Conservation (phyloP, 2,329 filamentous ascomycete genomes). For the Paecilomyces formosus region DNA sequence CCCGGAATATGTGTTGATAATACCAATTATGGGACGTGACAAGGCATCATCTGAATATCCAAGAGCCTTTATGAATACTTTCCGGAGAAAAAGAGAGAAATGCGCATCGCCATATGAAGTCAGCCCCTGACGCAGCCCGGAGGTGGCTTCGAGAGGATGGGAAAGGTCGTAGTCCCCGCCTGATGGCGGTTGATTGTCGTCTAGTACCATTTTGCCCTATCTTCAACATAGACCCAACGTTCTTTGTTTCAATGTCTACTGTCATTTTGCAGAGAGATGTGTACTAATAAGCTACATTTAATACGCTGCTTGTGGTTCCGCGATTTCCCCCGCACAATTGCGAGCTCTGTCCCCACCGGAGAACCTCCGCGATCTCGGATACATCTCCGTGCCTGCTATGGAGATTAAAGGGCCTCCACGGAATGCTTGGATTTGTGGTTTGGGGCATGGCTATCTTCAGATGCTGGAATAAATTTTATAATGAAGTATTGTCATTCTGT, state of each 20-base stretch:
- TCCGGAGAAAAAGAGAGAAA: slow-evolving; percentile 67
- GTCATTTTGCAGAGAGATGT: neutral
- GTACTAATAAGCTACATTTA: neutral
- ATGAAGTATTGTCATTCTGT: no score
- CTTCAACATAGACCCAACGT: no score
- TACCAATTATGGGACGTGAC: slow-evolving; percentile 63
- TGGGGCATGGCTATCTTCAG: no score
- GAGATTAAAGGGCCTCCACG: neutral
- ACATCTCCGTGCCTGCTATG: neutral
- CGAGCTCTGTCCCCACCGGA: neutral
- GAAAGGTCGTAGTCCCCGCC: slow-evolving; percentile 51
- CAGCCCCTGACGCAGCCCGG: slow-evolving; percentile 57
- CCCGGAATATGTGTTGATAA: slow-evolving; percentile 64
- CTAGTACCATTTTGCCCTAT: neutral
- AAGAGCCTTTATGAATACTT: slow-evolving; percentile 70
- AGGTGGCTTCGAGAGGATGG: slow-evolving; percentile 42
- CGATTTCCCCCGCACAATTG: neutral
- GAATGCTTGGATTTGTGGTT: no score
- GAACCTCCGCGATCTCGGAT: slow-evolving; percentile 2
- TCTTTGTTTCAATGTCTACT: neutral
- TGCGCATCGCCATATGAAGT: slow-evolving; percentile 66
- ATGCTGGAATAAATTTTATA: no score
- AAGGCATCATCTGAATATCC: slow-evolving; percentile 67
- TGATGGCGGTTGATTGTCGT: neutral
- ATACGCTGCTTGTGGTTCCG: neutral